Evolutionary conservation across 1,139 yeast genomes (phyloP), one percentile per base, ranked within the genome.

Genomic region (Yamadazyma diospyri): DNA sequence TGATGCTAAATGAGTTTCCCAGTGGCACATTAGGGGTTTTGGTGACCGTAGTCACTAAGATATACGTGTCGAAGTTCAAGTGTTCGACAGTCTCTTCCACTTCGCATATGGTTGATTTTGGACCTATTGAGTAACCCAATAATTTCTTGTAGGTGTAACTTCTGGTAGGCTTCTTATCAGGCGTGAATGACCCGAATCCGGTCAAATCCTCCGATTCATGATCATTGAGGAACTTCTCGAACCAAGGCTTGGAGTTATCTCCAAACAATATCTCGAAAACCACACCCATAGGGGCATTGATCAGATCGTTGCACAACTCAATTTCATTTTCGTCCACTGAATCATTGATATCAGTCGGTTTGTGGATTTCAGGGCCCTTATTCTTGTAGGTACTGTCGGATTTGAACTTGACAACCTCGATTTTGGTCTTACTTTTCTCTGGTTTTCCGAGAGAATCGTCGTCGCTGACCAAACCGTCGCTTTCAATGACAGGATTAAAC

Each of bases 1-100:
- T 57, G 4, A 76, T 78, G 17, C 66, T 57, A 44, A 76, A 76
- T 1, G 72, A 67, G 28, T 60, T 63, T 6, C 82, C 82, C 59
- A 74, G 75, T 0, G 82, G 82, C 4, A 76, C 82, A 43, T 73
- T 78, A 0, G 82, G 82, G 0, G 81, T 76, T 14, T 47, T 53
- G 2, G 76, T 63, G 2, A 57, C 59, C 6, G 70, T 58, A 4
- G 59, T 43, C 6, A 73, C 60, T 21, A 59, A 53, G 5, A 70
- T 51, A 38, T 59, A 54, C 25, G 58, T 59, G 12, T 64, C 53
- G 33, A 55, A 64, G 41, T 75, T 68, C 28, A 58, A 42, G 37
- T 66, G 63, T 35, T 64, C 67, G 12, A 75, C 55, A 2, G 51
- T 48, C 49, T 76, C 82, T 11, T 52, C 54, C 14, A 72, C 75